Evolutionary conservation across 2,329 filamentous ascomycete genomes (phyloP).

Genomic region (Corynespora cassiicola): DNA sequence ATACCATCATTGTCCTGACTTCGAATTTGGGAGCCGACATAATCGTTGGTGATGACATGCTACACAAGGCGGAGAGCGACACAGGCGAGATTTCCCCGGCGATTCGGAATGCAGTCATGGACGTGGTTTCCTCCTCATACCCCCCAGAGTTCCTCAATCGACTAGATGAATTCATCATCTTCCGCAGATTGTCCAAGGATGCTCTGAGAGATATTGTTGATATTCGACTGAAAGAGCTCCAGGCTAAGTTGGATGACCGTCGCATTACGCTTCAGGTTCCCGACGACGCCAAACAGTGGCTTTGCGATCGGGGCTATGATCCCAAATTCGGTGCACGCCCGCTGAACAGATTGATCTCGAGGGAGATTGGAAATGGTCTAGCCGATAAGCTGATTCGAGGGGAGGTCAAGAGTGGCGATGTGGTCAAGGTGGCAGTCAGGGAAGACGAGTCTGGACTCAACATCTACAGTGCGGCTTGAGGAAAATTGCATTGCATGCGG

Average conservation of each 20-base stretch:
- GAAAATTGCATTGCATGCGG: too few relatives aligned
- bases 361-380: slow-evolving; percentile 85
- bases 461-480: slow-evolving; percentile 21
- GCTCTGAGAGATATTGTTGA: slow-evolving; percentile 93
- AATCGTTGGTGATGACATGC: slow-evolving; percentile 75
- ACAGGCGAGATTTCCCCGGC: slow-evolving; percentile 73
- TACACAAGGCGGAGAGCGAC: slow-evolving; percentile 63
- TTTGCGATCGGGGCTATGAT: slow-evolving; percentile 89
- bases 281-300: slow-evolving; percentile 79
- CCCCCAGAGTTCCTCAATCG: slow-evolving; percentile 96
- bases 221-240: slow-evolving; percentile 85
- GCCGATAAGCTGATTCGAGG: slow-evolving; percentile 93
- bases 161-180: slow-evolving; percentile 96
- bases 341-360: slow-evolving; percentile 87
- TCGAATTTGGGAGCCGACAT: slow-evolving; percentile 95
- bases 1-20: slow-evolving; percentile 95
- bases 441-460: slow-evolving; percentile 50
- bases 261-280: slow-evolving; percentile 79
- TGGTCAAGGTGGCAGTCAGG: slow-evolving; percentile 72
- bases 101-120: slow-evolving; percentile 83
- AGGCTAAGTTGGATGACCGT: slow-evolving; percentile 81
- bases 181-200: slow-evolving; percentile 79
- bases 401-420: slow-evolving; percentile 76
- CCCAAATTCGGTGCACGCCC: slow-evolving; percentile 90
- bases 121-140: slow-evolving; percentile 76